Evolutionary conservation across 2,329 filamentous ascomycete genomes (phyloP).

Genomic region (Bipolaris bicolor): DNA sequence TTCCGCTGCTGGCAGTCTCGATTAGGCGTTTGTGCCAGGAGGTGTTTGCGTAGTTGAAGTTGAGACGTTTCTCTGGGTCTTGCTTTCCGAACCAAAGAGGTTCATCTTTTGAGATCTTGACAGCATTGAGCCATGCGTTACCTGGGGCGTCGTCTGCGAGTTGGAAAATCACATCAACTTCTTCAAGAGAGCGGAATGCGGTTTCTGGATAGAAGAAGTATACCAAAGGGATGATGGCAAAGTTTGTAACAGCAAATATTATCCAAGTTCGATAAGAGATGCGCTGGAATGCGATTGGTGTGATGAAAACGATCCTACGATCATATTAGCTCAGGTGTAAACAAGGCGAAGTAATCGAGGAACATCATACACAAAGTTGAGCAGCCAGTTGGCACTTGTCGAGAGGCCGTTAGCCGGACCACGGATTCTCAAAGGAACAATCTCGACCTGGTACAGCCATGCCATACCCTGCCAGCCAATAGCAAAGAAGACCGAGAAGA

Average conservation of each 20-base stretch:
- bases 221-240: conserved; percentile 60
- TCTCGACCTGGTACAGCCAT: conserved; percentile 71
- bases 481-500: conserved; percentile 91
- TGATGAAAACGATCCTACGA: conserved; percentile 67
- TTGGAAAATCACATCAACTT: conserved; percentile 71
- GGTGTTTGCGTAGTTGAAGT: conserved; percentile 55
- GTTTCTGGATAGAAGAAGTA: conserved; percentile 68
- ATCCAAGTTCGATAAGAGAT: conserved; percentile 64
- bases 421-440: conserved; percentile 86
- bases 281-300: conserved; percentile 63
- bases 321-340: conserved; percentile 40
- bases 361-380: conserved; percentile 54
- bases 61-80: conserved; percentile 52
- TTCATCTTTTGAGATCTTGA: conserved; percentile 57
- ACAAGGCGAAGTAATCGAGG: background rate
- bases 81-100: conserved; percentile 64
- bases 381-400: conserved; percentile 90
- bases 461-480: conserved; percentile 77
- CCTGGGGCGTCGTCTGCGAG: conserved; percentile 55
- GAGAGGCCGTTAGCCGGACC: conserved; percentile 85
- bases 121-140: conserved; percentile 56
- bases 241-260: conserved; percentile 61
- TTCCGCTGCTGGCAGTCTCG: conserved; percentile 20
- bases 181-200: conserved; percentile 63
- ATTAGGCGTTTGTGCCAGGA: conserved; percentile 35